phyloP scores from a whole-genome alignment of 1,284 basidiomycete genomes.

The Leccinum subspadiceum region DNA sequence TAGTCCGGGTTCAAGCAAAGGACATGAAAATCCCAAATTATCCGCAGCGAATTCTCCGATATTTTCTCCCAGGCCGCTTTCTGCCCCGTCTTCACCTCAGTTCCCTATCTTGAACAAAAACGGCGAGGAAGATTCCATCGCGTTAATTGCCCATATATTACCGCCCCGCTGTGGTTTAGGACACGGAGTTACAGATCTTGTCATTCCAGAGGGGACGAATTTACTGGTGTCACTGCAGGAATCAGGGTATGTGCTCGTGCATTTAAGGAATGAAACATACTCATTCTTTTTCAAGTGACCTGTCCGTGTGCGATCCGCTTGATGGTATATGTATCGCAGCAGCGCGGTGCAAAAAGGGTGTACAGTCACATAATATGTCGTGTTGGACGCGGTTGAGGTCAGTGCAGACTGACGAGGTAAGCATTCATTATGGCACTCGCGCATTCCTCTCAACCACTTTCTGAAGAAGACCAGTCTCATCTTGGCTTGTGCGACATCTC shows the following conservation, averaged over 20 bases:
- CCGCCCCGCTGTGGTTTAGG: conserved; percentile 42
- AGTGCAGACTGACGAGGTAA: conserved; percentile 24
- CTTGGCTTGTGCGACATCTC: conserved; percentile 27
- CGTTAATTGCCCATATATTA: conserved; percentile 50
- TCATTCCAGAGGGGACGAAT: conserved; percentile 40
- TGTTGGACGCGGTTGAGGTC: conserved; percentile 24
- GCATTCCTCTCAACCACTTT: not conserved
- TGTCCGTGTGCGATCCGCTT: conserved; percentile 41
- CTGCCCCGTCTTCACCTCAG: conserved; percentile 45
- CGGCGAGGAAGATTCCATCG: conserved; percentile 27
- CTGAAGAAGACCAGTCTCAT: conserved; percentile 22
- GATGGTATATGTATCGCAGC: conserved; percentile 46
- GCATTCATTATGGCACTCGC: not conserved
- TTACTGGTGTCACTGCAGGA: conserved; percentile 51
- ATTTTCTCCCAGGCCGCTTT: conserved; percentile 40
- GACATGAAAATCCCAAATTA: conserved; percentile 37
- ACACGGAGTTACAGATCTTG: conserved; percentile 44
- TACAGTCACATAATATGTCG: conserved; percentile 4
- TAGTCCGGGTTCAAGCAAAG: conserved; percentile 26
- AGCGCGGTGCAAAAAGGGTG: conserved; percentile 18
- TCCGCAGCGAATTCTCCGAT: conserved; percentile 47
- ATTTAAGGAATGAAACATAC: not conserved
- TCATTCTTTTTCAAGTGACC: conserved; percentile 33
- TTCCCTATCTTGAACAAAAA: conserved; percentile 14
- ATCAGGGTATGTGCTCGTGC: conserved; percentile 25